phyloP scores from a whole-genome alignment of 352 stramenopile genomes.

The Globisporangium paddicum region DNA sequence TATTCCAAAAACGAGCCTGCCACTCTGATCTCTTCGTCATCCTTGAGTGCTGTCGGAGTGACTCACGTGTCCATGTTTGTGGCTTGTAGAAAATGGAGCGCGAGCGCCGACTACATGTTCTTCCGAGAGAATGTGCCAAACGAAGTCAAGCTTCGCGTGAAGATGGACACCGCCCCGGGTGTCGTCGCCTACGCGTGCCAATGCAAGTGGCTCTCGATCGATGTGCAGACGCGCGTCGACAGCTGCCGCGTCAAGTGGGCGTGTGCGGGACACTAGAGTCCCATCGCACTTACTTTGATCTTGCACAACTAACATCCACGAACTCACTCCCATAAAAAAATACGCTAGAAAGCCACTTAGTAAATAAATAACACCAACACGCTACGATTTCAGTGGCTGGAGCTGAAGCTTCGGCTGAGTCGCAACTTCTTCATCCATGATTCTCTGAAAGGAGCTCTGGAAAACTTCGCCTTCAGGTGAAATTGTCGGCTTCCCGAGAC shows the following conservation, averaged over 20 bases:
- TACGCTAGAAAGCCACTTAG: not conserved
- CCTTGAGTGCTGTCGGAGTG: not conserved
- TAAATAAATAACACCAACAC: constrained; percentile 10
- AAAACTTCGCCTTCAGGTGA: constrained; percentile 6
- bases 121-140: constrained; percentile 79
- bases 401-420: constrained; percentile 57
- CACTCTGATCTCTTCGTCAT: not conserved
- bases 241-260: constrained; percentile 65
- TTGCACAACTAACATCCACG: not conserved
- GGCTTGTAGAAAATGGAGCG: constrained; percentile 49
- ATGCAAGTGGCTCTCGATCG: constrained; percentile 75
- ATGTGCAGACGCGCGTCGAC: constrained; percentile 39
- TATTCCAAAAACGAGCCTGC: too few species aligned
- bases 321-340: not conserved
- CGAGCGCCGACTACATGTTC: constrained; percentile 80
- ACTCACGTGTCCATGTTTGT: not conserved
- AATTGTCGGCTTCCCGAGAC: constrained; percentile 23
- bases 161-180: constrained; percentile 49
- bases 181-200: constrained; percentile 72
- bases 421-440: constrained; percentile 41
- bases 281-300: not conserved
- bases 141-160: constrained; percentile 54
- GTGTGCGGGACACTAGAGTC: constrained; percentile 50
- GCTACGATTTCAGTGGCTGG: not conserved
- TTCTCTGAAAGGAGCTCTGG: constrained; percentile 25